Conservation (phyloP, 495 filamentous ascomycete species). For the Penicillium daleae region DNA sequence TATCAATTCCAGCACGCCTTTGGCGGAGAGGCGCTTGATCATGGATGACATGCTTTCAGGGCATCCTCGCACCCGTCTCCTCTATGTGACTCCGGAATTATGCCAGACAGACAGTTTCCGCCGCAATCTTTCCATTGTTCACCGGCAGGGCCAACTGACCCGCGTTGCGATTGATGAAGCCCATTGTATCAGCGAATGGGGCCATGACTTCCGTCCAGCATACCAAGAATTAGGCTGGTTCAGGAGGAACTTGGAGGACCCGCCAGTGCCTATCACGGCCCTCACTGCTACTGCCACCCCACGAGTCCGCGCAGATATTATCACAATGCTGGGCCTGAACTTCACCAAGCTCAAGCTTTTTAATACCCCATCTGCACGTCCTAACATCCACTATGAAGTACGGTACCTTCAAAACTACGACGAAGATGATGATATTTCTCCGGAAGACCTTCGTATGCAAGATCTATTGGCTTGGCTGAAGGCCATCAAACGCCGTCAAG, state of each 20-base stretch:
- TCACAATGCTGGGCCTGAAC: conserved; percentile 71
- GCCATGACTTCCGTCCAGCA: conserved; percentile 93
- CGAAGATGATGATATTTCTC: conserved; percentile 26
- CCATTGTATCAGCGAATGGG: conserved; percentile 98
- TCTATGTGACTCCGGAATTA: conserved; percentile 93
- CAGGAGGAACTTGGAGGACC: conserved; percentile 71
- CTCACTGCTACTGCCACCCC: conserved; percentile 88
- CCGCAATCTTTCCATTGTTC: conserved; percentile 68
- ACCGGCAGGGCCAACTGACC: conserved; percentile 79
- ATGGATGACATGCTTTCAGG: conserved; percentile 82
- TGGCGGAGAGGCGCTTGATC: conserved; percentile 66
- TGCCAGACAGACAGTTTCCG: conserved; percentile 81
- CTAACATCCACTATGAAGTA: conserved; percentile 91
- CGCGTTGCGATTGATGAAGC: conserved; percentile 93
- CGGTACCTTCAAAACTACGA: conserved; percentile 71
- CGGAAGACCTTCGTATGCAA: conserved; percentile 56
- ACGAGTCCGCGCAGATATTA: conserved; percentile 78
- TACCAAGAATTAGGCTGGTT: conserved; percentile 92
- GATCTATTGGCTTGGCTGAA: conserved; percentile 76
- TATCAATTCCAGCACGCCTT: conserved; percentile 79
- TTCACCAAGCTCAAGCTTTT: conserved; percentile 67
- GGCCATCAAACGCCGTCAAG: conserved; percentile 66
- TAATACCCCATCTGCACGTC: conserved; percentile 75
- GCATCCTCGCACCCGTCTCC: conserved; percentile 78
- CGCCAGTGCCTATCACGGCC: conserved; percentile 84